Evolutionary conservation across 176 grass and related monocot genomes (phyloP).

Genomic region (Poa annua): DNA sequence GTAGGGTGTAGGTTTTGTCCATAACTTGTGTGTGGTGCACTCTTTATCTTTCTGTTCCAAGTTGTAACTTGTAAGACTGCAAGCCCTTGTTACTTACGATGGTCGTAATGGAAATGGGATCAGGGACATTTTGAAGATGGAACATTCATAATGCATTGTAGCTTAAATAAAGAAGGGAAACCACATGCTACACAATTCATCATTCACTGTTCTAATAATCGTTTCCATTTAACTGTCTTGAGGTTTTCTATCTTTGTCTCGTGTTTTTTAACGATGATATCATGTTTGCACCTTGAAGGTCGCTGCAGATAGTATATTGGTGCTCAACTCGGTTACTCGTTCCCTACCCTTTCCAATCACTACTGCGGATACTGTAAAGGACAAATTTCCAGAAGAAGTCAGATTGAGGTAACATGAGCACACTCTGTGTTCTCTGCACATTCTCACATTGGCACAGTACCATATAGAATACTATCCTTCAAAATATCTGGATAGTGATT

Average conservation of each 20-base stretch:
- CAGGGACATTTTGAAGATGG: background rate
- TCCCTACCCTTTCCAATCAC: slow-evolving; percentile 92
- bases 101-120: background rate
- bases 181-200: background rate
- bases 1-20: background rate
- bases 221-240: background rate
- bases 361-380: slow-evolving; percentile 75
- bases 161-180: background rate
- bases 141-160: background rate
- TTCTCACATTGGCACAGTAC: background rate
- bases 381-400: slow-evolving; percentile 90
- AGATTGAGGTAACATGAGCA: slow-evolving; percentile 74
- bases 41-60: slow-evolving; percentile 17
- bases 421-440: slow-evolving; percentile 12
- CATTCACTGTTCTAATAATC: background rate
- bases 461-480: background rate
- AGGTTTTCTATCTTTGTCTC: background rate
- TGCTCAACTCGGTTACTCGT: slow-evolving; percentile 83
- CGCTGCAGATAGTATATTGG: slow-evolving; percentile 64
- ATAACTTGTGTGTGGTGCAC: background rate
- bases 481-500: slow-evolving; percentile 9
- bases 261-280: slow-evolving; percentile 21
- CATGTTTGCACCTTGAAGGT: slow-evolving; percentile 53
- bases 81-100: background rate
- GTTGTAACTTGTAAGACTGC: slow-evolving; percentile 10